Conservation (phyloP, 2,329 filamentous ascomycete species). For the Cercospora zeina region DNA sequence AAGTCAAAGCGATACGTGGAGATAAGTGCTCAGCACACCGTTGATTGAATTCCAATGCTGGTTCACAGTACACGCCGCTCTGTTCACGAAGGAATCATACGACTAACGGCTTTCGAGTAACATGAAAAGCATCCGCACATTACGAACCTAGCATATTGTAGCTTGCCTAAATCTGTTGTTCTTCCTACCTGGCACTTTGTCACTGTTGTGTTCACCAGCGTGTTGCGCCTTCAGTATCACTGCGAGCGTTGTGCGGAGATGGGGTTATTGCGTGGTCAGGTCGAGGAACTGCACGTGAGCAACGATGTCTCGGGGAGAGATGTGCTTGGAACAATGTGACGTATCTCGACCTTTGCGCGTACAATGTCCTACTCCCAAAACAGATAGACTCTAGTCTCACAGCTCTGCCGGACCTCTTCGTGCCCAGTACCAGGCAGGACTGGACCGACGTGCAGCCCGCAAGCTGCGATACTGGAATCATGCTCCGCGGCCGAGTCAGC, state of each 20-base stretch:
- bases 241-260: too few relatives aligned
- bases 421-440: conserved; percentile 20
- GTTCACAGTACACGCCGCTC: neutral
- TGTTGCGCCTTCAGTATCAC: neutral
- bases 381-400: conserved; percentile 24
- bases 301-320: too few relatives aligned
- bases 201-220: neutral
- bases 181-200: neutral
- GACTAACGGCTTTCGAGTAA: neutral
- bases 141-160: neutral
- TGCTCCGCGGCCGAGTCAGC: conserved; percentile 21
- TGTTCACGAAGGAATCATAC: neutral
- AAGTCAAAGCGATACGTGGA: conserved; percentile 31
- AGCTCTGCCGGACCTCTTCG: conserved; percentile 23
- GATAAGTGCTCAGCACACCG: conserved; percentile 20
- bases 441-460: conserved; percentile 25
- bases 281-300: too few relatives aligned
- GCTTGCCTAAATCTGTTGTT: neutral
- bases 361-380: conserved; percentile 24
- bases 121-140: neutral
- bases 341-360: too few relatives aligned
- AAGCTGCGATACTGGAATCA: conserved; percentile 18
- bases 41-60: neutral
- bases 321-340: too few relatives aligned
- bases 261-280: too few relatives aligned